Evolutionary conservation across 2,329 filamentous ascomycete species (phyloP).

Genomic region (Claviceps sp.): DNA sequence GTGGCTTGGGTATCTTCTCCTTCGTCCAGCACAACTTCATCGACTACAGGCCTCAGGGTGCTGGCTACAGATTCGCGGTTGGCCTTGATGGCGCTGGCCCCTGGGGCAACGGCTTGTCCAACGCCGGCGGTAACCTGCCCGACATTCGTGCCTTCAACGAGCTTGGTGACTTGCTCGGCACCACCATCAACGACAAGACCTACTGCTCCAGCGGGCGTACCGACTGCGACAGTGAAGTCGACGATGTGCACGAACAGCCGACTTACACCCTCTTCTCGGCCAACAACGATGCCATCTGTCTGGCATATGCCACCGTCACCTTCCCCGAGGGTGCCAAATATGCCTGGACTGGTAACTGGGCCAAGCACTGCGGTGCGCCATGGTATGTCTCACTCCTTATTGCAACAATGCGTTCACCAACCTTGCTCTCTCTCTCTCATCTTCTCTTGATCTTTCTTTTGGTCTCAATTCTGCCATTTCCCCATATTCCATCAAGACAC

Average conservation of each 20-base stretch:
- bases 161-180: neutral
- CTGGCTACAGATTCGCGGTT: neutral
- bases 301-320: neutral
- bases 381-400: neutral
- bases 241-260: neutral
- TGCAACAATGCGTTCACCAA: no score
- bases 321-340: neutral
- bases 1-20: neutral
- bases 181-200: accelerated
- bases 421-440: neutral
- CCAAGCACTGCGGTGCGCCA: neutral
- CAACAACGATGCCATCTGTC: neutral
- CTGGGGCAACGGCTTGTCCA: neutral
- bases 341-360: neutral
- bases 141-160: neutral
- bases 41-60: neutral
- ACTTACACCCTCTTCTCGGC: neutral
- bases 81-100: neutral
- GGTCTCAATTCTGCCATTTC: no score
- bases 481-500: no score
- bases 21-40: neutral
- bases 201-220: neutral
- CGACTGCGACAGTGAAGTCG: neutral
- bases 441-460: no score
- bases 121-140: neutral